A percentile compares a stretch with the other conserved stretches of the same genome.
Evolutionary conservation across 2,329 filamentous ascomycete genomes (phyloP).

Genomic region (Curvularia spicifera): DNA sequence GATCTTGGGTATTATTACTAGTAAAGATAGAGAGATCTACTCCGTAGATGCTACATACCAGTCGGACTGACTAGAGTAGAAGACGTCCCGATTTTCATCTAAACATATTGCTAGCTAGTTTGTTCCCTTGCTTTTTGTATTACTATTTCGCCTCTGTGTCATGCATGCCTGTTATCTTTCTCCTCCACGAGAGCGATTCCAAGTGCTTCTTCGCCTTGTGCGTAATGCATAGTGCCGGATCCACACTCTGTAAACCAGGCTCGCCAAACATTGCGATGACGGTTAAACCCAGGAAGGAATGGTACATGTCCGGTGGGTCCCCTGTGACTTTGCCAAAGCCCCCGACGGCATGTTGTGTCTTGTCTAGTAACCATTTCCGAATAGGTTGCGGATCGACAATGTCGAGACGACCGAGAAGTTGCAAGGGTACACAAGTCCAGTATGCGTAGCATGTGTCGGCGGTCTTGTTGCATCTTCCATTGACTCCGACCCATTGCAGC

Average conservation of each 20-base stretch:
- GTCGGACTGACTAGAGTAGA: neutral
- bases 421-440: conserved; percentile 76
- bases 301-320: conserved; percentile 72
- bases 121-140: conserved; percentile 5
- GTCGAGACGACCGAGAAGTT: conserved; percentile 50
- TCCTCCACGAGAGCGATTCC: conserved; percentile 48
- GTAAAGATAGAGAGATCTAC: neutral
- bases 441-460: conserved; percentile 96
- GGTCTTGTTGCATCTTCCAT: conserved; percentile 87
- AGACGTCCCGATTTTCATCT: conserved; percentile 11
- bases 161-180: conserved; percentile 26
- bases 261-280: conserved; percentile 78
- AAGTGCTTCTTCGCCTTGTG: conserved; percentile 55
- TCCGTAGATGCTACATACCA: neutral
- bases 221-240: conserved; percentile 78
- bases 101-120: conserved; percentile 8
- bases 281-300: conserved; percentile 86
- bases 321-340: conserved; percentile 56
- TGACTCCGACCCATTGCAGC: conserved; percentile 73
- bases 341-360: conserved; percentile 83
- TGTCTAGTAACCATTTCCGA: conserved; percentile 79
- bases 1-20: neutral
- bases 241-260: conserved; percentile 70
- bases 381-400: conserved; percentile 67
- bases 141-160: neutral